Conservation (phyloP, 176 grass and related monocot species). For the Musa itinerans region DNA sequence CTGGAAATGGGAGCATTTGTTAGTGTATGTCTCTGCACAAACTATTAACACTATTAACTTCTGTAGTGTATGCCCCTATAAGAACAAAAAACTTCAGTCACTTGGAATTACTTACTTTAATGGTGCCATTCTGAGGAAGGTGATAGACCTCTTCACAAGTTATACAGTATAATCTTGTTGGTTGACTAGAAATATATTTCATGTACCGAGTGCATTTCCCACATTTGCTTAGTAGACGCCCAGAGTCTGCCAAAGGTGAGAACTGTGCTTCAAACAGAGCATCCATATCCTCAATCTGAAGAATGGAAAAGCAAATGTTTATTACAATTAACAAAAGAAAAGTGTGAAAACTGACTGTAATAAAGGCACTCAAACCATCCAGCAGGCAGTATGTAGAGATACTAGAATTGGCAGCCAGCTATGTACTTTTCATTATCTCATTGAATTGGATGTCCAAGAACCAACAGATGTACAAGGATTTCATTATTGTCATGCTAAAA, state of each 20-base stretch:
- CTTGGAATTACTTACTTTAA: slow-evolving; percentile 48
- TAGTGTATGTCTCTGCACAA: not conserved
- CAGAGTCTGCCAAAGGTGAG: slow-evolving; percentile 87
- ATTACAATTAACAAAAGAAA: slow-evolving; percentile 22
- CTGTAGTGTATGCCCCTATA: not conserved
- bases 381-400: not conserved
- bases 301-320: slow-evolving; percentile 16
- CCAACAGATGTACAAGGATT: not conserved
- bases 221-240: slow-evolving; percentile 85
- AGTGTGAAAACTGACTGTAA: not conserved
- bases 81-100: not conserved
- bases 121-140: slow-evolving; percentile 88
- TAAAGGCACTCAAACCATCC: not conserved
- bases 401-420: not conserved
- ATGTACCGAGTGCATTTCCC: slow-evolving; percentile 93
- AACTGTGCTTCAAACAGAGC: slow-evolving; percentile 95
- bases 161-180: slow-evolving; percentile 73
- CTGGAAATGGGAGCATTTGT: slow-evolving; percentile 36
- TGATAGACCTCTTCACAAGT: slow-evolving; percentile 98
- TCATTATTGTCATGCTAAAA: not conserved
- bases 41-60: not conserved
- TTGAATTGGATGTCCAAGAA: not conserved
- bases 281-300: slow-evolving; percentile 99
- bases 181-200: slow-evolving; percentile 88
- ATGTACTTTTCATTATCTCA: not conserved